Evolutionary conservation across 768 basidiomycete genomes (phyloP), one percentile per base, ranked within the genome.

Genomic region (Piloderma croceum): DNA sequence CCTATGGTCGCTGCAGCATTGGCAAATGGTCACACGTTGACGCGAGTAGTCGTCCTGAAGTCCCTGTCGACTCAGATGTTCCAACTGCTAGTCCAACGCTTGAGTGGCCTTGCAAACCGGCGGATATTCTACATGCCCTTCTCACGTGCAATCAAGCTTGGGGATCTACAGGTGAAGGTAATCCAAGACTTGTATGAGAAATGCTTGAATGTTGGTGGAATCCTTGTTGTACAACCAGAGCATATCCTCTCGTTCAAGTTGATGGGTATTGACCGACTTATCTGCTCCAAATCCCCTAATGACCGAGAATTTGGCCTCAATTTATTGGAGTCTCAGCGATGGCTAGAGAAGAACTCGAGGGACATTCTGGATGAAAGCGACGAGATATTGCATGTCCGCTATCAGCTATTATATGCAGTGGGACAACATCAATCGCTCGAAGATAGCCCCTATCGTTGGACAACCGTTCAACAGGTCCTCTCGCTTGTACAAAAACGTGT

Each of bases 211-310:
- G 41, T 46, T 3, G 50, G 54, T 1, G 66, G 66, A 0, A 48
- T 69, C 25, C 44, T 68, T 17, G 50, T 67, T 1, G 23, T 53
- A 7, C 68, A 67, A 18, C 68, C 65, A 0, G 68, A 67, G 17
- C 62, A 69, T 5, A 32, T 67, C 11, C 43, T 67, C 10, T 69
- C 67, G 0, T 62, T 64, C 33, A 59, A 57, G 38, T 47, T 67
- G 1, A 52, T 62, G 48, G 55, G 48, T 23, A 50, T 66, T 13
- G 53, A 68, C 43, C 56, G 45, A 18, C 53, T 31, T 15, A n/a
- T n/a, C n/a, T 31, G 29, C 29, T 31, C 29, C 29, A 10, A 11
- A 18, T 56, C 20, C 12, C n/a, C n/a, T n/a, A n/a, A n/a, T n/a
- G n/a, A n/a, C n/a, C n/a, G n/a, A n/a, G n/a, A n/a, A n/a, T n/a